Percentiles rank a stretch among this genome's conserved stretches.
Evolutionary conservation across 2,329 filamentous ascomycete genomes (phyloP).

Genomic region (Pseudovirgaria hyperparasitica): DNA sequence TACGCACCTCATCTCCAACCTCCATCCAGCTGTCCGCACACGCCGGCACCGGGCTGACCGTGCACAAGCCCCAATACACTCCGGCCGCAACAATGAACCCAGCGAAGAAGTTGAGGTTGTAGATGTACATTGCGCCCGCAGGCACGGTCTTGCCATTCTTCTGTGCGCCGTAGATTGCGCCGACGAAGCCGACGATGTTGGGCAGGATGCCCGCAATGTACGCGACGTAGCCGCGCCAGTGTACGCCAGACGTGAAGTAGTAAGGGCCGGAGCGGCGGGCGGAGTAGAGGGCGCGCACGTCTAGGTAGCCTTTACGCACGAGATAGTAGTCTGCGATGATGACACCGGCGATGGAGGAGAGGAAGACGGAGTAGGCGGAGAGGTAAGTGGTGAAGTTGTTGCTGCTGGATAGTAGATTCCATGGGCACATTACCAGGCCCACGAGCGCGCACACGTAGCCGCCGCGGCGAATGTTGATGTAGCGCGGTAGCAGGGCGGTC

Average conservation of each 20-base stretch:
- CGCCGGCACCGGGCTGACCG: constrained; percentile 58
- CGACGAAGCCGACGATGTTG: constrained; percentile 85
- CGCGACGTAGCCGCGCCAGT: constrained; percentile 73
- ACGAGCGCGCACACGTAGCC: constrained; percentile 73
- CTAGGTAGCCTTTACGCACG: constrained; percentile 69
- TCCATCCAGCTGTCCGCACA: constrained; percentile 68
- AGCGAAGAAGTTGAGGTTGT: constrained; percentile 81
- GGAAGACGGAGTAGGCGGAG: constrained; percentile 82
- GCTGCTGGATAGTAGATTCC: constrained; percentile 58
- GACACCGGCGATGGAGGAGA: constrained; percentile 88
- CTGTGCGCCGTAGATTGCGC: too few species aligned
- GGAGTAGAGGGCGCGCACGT: constrained; percentile 68
- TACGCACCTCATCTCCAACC: constrained; percentile 47
- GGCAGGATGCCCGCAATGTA: constrained; percentile 76
- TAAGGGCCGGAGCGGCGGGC: constrained; percentile 56
- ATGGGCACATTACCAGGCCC: constrained; percentile 77
- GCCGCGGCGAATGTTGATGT: constrained; percentile 72
- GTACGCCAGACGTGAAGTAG: constrained; percentile 59
- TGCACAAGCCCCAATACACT: constrained; percentile 60
- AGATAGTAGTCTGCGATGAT: constrained; percentile 82
- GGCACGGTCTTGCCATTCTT: constrained; percentile 61
- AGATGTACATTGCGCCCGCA: constrained; percentile 68
- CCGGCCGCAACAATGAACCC: constrained; percentile 59
- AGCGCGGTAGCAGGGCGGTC: constrained; percentile 67
- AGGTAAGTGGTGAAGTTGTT: constrained; percentile 89